Conservation (phyloP, 176 grass and related monocot genomes). For the Musa acuminata region DNA sequence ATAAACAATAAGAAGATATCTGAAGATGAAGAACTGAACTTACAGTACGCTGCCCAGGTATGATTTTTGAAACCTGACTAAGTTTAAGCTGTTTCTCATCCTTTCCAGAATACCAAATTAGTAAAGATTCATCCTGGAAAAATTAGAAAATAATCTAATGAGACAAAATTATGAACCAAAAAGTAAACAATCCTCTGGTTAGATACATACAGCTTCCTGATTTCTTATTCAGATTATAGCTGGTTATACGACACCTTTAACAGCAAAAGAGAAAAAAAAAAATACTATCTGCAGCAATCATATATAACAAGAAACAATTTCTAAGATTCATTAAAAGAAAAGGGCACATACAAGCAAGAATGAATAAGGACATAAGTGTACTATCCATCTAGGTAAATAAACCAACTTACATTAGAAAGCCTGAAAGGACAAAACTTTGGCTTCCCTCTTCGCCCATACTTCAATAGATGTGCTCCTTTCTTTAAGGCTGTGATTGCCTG, state of each 20-base stretch:
- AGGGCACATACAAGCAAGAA: not conserved
- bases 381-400: not conserved
- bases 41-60: constrained; percentile 74
- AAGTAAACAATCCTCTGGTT: not conserved
- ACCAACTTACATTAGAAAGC: constrained; percentile 51
- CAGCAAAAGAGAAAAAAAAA: too few relatives aligned
- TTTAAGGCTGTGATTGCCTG: constrained; percentile 69
- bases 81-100: constrained; percentile 56
- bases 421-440: constrained; percentile 78
- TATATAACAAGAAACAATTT: not conserved
- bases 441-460: constrained; percentile 70
- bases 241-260: not conserved
- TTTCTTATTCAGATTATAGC: not conserved
- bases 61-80: constrained; percentile 65
- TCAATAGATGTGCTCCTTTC: constrained; percentile 65
- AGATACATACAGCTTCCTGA: constrained; percentile 11
- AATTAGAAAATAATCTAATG: constrained; percentile 4
- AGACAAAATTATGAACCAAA: not conserved
- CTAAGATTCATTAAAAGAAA: not conserved
- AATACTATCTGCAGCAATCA: too few relatives aligned
- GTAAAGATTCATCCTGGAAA: constrained; percentile 46
- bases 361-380: not conserved
- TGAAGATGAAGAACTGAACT: constrained; percentile 14
- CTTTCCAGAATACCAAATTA: constrained; percentile 66
- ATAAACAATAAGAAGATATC: not conserved